Evolutionary conservation across 805 yeast genomes (phyloP).

Genomic region (Yamadazyma olivae): DNA sequence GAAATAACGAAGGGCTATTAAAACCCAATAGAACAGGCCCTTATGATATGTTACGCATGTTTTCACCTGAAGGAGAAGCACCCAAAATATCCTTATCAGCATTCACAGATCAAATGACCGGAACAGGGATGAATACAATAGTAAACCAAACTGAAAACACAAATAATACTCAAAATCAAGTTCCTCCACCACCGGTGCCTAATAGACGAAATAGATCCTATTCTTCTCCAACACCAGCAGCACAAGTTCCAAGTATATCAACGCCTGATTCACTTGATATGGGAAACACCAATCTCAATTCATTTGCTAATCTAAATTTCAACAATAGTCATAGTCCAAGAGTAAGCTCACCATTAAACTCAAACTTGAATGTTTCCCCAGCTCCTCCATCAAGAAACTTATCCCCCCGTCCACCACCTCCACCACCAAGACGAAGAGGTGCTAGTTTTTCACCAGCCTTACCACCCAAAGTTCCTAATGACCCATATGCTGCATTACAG

Average conservation of each 20-base stretch:
- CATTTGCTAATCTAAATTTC: background rate
- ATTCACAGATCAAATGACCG: conserved; percentile 42
- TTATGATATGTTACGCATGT: conserved; percentile 23
- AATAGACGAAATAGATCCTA: conserved; percentile 33
- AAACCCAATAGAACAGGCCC: conserved; percentile 45
- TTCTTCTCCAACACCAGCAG: conserved; percentile 27
- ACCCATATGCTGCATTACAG: conserved; percentile 1
- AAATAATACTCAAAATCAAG: background rate
- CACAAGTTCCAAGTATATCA: background rate
- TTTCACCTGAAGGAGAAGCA: conserved; percentile 13
- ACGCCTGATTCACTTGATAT: too few relatives aligned
- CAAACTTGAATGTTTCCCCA: conserved; percentile 4
- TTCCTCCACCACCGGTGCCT: conserved; percentile 20
- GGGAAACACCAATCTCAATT: too few relatives aligned
- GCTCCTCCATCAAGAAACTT: conserved; percentile 27
- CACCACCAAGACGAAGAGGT: conserved; percentile 34
- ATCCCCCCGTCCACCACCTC: conserved; percentile 41
- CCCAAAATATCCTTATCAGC: conserved; percentile 37
- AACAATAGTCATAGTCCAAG: background rate
- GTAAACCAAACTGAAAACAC: too few relatives aligned
- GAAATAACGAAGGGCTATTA: conserved; percentile 12
- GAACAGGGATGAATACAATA: conserved; percentile 8
- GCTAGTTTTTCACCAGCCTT: conserved; percentile 11
- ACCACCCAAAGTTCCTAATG: conserved; percentile 6
- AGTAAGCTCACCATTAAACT: conserved; percentile 1